Conservation (phyloP, 179 eudicot species). For the Amaranthus tricolor region DNA sequence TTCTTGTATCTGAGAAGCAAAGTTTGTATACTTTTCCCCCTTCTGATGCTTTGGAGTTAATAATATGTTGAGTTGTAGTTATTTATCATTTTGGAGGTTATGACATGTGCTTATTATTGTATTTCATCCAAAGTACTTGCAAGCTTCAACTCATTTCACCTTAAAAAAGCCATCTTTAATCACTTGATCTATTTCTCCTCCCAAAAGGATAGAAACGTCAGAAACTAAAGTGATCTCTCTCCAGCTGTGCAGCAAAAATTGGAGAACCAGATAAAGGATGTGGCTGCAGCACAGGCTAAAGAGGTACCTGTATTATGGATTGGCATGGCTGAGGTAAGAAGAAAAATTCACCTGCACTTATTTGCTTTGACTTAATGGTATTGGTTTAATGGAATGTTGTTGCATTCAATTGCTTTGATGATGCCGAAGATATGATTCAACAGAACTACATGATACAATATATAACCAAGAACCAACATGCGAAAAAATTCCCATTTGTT, state of each 20-base stretch:
- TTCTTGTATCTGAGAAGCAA: background rate
- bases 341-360: background rate
- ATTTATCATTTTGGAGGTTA: background rate
- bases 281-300: conserved; percentile 65
- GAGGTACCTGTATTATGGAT: conserved; percentile 67
- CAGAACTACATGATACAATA: too few species aligned
- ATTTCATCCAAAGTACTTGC: background rate
- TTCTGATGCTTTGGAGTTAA: background rate
- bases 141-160: background rate
- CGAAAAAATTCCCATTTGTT: too few species aligned
- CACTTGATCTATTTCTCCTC: background rate
- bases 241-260: conserved; percentile 63
- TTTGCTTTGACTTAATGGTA: background rate
- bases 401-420: background rate
- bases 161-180: background rate
- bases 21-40: background rate
- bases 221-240: conserved; percentile 7
- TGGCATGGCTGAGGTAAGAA: conserved; percentile 92
- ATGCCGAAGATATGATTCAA: too few species aligned
- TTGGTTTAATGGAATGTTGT: background rate
- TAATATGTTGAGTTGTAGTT: background rate
- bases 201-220: background rate
- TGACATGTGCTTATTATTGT: background rate
- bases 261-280: conserved; percentile 70
- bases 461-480: too few species aligned